A percentile compares a stretch with the other conserved stretches of the same genome.
These are phyloP conservation scores for Psidium guajava DNA, from an alignment of 345 rosid species.

Conservation along the genomic window DNA sequence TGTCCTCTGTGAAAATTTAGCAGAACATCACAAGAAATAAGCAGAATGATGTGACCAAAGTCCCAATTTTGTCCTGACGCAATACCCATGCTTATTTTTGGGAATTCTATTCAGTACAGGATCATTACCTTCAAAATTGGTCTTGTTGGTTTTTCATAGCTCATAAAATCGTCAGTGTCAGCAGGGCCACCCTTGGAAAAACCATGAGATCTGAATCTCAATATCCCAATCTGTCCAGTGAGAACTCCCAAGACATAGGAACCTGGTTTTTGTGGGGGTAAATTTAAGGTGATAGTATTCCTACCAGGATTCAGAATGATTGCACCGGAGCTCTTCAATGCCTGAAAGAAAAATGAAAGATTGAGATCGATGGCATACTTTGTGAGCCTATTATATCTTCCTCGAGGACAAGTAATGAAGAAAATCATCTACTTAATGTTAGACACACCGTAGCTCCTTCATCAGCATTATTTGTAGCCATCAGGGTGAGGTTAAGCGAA, in stretches of 20 bases:
- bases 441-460: constrained; percentile 78
- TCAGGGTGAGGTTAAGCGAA: constrained; percentile 80
- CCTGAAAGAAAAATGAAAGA: constrained; percentile 37
- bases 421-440: not conserved
- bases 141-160: constrained; percentile 88
- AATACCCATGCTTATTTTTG: not conserved
- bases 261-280: constrained; percentile 92
- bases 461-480: constrained; percentile 74
- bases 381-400: not conserved
- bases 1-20: not conserved
- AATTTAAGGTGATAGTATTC: constrained; percentile 54
- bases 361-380: not conserved
- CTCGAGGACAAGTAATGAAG: not conserved
- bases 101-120: constrained; percentile 2
- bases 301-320: constrained; percentile 66
- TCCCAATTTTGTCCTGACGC: not conserved
- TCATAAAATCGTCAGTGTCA: constrained; percentile 93
- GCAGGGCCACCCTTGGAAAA: constrained; percentile 95
- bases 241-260: constrained; percentile 92
- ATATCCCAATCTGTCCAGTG: constrained; percentile 85
- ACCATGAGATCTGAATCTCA: constrained; percentile 93
- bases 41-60: not conserved
- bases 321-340: constrained; percentile 62
- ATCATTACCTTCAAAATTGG: constrained; percentile 76
- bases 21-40: not conserved